Base-by-base conservation (phyloP, 139 green algal species). In the Micractinium conductrix region DNA sequence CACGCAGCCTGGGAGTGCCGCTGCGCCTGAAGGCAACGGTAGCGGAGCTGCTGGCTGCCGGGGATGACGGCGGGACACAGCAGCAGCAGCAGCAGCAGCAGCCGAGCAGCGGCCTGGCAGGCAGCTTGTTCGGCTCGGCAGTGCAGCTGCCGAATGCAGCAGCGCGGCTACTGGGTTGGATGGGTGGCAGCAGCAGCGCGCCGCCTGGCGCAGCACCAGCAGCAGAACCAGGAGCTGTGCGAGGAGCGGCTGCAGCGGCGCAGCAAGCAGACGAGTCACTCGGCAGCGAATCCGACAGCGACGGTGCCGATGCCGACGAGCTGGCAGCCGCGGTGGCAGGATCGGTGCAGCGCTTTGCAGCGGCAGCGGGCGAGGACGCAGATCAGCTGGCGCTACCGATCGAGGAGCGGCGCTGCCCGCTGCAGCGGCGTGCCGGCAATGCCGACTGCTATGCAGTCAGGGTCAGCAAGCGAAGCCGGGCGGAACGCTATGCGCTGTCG, bases 401-500 rank as follows among this genome's bases (percentile, higher is more conserved):
- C 19, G 80, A 88, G 68, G 26, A 86, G 63, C 70, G 86, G 19
- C 35, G 63, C 12, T 89, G 83, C 75, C 86, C 83, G 1, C 74
- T 26, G 22, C 22, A 63, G 33, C 24, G 70, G 24, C 79, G 78
- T 0, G 80, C 84, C 30, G 44, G 45, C 8, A 43, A 74, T 40
- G 30, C 24, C 2, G n/a, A 30, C 0, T 40, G 42, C 2, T 43
- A 68, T 7, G 22, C 43, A 16, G 50, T 80, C 42, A 84, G 68
- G 28, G 68, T 90, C 22, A 80, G 48, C 24, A 79, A 50, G 62
- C 67, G 87, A 4, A 55, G 35, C 0, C 40, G 33, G 33, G 14
- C 24, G 5, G 19, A 26, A 24, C 60, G 55, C 8, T 92, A 91
- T n/a, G 86, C 80, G 0, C 78, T 91, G 14, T 74, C 67, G 53